Base-by-base conservation (phyloP, 805 yeast species). In the Kodamaea leandrae region DNA sequence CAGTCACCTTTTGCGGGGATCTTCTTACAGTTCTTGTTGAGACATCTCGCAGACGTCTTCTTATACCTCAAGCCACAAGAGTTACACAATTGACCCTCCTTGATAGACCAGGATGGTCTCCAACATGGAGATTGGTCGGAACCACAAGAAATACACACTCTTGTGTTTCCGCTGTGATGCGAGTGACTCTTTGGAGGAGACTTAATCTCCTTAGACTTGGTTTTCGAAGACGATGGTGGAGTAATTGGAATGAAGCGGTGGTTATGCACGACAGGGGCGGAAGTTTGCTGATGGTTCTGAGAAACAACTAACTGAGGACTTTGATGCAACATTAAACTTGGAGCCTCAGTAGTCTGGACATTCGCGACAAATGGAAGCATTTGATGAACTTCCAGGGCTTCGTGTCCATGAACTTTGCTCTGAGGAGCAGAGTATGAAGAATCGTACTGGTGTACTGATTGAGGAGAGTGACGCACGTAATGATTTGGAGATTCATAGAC, bases 1-100 rank as follows among this genome's bases (percentile, higher is more conserved):
- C 96, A 85, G 64, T 91, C 98, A 47, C 96, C 91, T 64, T 91
- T 90, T 15, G 97, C 95, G 4, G 99, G 99, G 45, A 91, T 89
- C 55, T 91, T 80, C 49, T 84, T 77, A 66, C 99, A 91, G 14
- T 64, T 57, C 2, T 72, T 63, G 52, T 86, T 84, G 37, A 85
- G 68, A 64, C 99, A 91, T 56, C 97, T 76, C 2, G 96, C 95
- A 19, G 87, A 86, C 0, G 97, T 90, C 67, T 91, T 91, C 63
- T 93, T 90, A 68, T 86, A 91, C 49, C 99, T 74, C 53, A 91
- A 71, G 1, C 99, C 99, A 65, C 99, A 91, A 1, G 96, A 87
- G 60, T 91, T 91, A 70, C 99, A 91, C 51, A 91, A 74, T 66
- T 90, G 98, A n/a, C 97, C 98, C 47, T 85, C 88, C 49, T 81